Evolutionary conservation across 2,329 filamentous ascomycete genomes (phyloP).

Genomic region (Nectriaceae sp.): DNA sequence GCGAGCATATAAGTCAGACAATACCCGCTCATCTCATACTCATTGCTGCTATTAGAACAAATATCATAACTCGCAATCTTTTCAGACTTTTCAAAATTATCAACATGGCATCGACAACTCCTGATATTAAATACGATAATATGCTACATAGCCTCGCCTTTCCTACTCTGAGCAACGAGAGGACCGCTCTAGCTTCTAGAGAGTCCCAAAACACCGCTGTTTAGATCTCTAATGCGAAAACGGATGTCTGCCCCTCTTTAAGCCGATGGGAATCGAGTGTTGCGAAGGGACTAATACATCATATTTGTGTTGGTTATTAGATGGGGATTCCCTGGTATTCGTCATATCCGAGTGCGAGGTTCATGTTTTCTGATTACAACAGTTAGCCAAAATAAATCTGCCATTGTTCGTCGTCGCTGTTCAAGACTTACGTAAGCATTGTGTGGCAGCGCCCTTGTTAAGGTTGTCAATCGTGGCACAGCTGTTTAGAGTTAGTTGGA

Average conservation of each 20-base stretch:
- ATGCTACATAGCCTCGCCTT: neutral
- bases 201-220: neutral
- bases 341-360: slow-evolving; percentile 82
- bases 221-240: neutral
- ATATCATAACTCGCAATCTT: too few relatives aligned
- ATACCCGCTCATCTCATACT: too few relatives aligned
- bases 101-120: too few relatives aligned
- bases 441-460: slow-evolving; percentile 88
- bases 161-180: neutral
- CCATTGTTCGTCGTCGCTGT: slow-evolving; percentile 2
- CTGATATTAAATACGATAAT: neutral
- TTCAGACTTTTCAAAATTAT: too few relatives aligned
- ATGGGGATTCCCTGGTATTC: slow-evolving; percentile 85
- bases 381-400: slow-evolving; percentile 43
- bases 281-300: neutral
- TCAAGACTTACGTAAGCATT: slow-evolving; percentile 77
- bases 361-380: slow-evolving; percentile 77
- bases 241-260: neutral
- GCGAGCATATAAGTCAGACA: too few relatives aligned
- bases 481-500: slow-evolving; percentile 11
- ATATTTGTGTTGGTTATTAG: neutral
- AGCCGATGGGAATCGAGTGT: neutral
- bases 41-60: too few relatives aligned
- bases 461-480: slow-evolving; percentile 90
- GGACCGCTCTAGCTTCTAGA: neutral